Conservation (phyloP, 2,329 filamentous ascomycete species). For the Colletotrichum lentis region DNA sequence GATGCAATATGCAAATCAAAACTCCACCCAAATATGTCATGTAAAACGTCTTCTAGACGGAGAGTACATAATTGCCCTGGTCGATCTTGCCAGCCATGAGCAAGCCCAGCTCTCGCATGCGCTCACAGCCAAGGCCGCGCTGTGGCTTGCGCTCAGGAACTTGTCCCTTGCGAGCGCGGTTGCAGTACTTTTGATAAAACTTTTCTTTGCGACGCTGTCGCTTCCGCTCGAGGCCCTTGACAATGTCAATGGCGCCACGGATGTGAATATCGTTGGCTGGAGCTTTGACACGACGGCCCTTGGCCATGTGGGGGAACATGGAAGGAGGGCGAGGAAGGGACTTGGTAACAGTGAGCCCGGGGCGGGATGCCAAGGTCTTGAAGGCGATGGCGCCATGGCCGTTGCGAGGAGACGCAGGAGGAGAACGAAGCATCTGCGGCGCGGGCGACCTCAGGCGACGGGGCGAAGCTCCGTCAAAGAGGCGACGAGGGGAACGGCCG, state of each 20-base stretch:
- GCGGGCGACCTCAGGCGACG: conserved; percentile 75
- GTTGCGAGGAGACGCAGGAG: conserved; percentile 55
- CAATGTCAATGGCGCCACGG: conserved; percentile 95
- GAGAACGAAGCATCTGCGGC: conserved; percentile 59
- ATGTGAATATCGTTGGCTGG: conserved; percentile 67
- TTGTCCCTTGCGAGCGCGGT: conserved; percentile 77
- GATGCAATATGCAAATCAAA: conserved; percentile 21
- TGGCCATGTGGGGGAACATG: conserved; percentile 66
- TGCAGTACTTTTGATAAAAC: conserved; percentile 87
- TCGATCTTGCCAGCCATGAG: conserved; percentile 84
- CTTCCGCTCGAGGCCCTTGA: conserved; percentile 95
- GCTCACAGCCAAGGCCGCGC: conserved; percentile 87
- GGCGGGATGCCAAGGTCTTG: conserved; percentile 63
- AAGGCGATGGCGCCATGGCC: conserved; percentile 52
- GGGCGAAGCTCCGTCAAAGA: conserved; percentile 75
- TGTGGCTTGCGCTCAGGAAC: conserved; percentile 70
- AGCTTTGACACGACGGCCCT: conserved; percentile 50
- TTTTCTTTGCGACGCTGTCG: conserved; percentile 93
- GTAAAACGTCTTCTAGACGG: conserved; percentile 58
- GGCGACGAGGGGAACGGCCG: conserved; percentile 64
- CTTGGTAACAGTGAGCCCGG: conserved; percentile 78
- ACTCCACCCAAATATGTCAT: conserved; percentile 16
- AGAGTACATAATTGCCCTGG: conserved; percentile 79
- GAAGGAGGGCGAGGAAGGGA: conserved; percentile 84
- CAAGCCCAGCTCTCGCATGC: conserved; percentile 87